Evolutionary conservation across 176 grass and related monocot genomes (phyloP), one percentile per base, ranked within the genome.

Genomic region (Ensete ventricosum): DNA sequence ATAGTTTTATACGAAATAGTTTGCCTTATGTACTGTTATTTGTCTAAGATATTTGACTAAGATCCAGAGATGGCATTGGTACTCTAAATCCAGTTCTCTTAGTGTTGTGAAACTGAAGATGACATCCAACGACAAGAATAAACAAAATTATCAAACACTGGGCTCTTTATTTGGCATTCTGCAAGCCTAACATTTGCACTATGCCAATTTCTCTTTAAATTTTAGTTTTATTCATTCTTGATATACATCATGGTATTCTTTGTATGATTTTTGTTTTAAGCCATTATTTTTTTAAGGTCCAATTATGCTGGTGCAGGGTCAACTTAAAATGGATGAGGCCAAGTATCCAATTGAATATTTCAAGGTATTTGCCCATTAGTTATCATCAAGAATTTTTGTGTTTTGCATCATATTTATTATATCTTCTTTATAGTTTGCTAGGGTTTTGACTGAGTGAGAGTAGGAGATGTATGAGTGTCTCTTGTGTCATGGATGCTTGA

Each of bases 321-420:
- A 99, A 89, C 88, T 99, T 86, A 87, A 86, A 55, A 83, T 94
- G 82, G 95, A 88, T 81, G 95, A 99, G 59, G 66, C 88, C 52
- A 99, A 89, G 73, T 72, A 94, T 53, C 84, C 90, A 73, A 71
- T 99, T 74, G 95, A 91, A 74, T 79, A 89, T 85, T 99, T 99
- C 78, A 91, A 99, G 95, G 95, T 98, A 87, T 64, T 70, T 49
- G 17, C 50, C 14, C 51, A 20, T 22, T 22, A 70, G 7, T 20
- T 12, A 65, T 21, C 63, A 65, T 26, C 64, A 23, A 54, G n/a
- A 17, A 11, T n/a, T 1, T 71, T 49, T 43, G 3, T 71, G 12
- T 63, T 77, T 19, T 73, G 29, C 29, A 34, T 34, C 34, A 43
- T 43, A 43, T 71, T 50, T 73, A 27, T 75, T 4, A 53, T 52